Evolutionary conservation across 31 red algal species (phyloP).

Genomic region (Bonnemaisonia californica): DNA sequence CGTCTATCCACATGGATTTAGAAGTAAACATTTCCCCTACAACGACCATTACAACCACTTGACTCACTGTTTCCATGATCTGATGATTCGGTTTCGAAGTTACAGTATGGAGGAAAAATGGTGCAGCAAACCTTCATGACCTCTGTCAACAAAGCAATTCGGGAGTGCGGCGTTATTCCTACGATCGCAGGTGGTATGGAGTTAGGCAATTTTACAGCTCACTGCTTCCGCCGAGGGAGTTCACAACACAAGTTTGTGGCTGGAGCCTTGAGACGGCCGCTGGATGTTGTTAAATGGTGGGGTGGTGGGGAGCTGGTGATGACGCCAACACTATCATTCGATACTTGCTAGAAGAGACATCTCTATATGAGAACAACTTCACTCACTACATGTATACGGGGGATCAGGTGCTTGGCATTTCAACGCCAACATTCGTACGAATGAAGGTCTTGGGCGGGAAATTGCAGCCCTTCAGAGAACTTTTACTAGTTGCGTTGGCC

Average conservation of each 20-base stretch:
- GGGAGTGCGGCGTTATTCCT: constrained; percentile 9
- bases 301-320: constrained; percentile 8
- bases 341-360: constrained; percentile 29
- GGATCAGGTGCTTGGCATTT: background rate
- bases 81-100: background rate
- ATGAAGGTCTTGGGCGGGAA: constrained; percentile 18
- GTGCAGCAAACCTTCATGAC: constrained; percentile 7
- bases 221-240: constrained; percentile 13
- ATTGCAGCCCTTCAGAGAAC: background rate
- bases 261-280: background rate
- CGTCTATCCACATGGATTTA: background rate
- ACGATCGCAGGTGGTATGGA: background rate
- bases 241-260: constrained; percentile 31
- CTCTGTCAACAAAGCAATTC: background rate
- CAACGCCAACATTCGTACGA: background rate
- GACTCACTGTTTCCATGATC: constrained; percentile 21
- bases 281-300: constrained; percentile 28
- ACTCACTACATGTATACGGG: constrained; percentile 9
- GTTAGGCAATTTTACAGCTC: constrained; percentile 6
- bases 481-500: background rate
- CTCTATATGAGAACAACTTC: background rate
- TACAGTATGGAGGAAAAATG: constrained; percentile 1
- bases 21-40: background rate
- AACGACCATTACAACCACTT: background rate
- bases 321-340: constrained; percentile 27